These are phyloP conservation scores for Aspergillus cavernicola DNA, from an alignment of 495 filamentous ascomycete genomes.

Conservation along the genomic window DNA sequence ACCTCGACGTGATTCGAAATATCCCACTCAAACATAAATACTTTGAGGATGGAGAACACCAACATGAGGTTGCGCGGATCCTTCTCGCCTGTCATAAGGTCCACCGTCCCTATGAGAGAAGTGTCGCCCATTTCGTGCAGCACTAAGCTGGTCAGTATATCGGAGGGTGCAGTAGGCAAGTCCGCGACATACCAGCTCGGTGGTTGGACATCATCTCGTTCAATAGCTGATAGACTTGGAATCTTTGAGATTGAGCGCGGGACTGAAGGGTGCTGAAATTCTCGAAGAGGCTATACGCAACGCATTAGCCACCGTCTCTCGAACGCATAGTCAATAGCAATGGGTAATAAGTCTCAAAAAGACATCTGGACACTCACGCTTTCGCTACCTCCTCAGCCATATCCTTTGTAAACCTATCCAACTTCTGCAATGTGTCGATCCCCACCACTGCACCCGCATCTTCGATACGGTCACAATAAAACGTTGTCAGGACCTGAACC, in stretches of 20 bases:
- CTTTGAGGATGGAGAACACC: slow-evolving; percentile 68
- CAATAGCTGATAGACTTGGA: slow-evolving; percentile 60
- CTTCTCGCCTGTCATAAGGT: slow-evolving; percentile 71
- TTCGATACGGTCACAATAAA: slow-evolving; percentile 59
- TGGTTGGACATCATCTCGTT: slow-evolving; percentile 64
- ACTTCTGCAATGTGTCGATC: slow-evolving; percentile 42
- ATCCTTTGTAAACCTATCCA: slow-evolving; percentile 47
- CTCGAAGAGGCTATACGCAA: slow-evolving; percentile 38
- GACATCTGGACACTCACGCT: slow-evolving; percentile 49
- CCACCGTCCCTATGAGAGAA: slow-evolving; percentile 60
- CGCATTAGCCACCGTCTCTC: not conserved
- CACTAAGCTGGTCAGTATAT: slow-evolving; percentile 29
- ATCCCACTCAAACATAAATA: slow-evolving; percentile 72
- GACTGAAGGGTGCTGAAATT: slow-evolving; percentile 57
- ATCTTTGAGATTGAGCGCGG: slow-evolving; percentile 58
- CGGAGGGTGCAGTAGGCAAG: not conserved
- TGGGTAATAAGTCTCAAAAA: not conserved
- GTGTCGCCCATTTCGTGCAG: slow-evolving; percentile 53
- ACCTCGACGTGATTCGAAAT: slow-evolving; percentile 61
- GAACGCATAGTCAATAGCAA: not conserved
- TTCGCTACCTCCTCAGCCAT: slow-evolving; percentile 45
- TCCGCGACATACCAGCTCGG: slow-evolving; percentile 49
- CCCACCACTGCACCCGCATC: slow-evolving; percentile 55
- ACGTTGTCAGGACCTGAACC: slow-evolving; percentile 55
- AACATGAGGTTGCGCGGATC: slow-evolving; percentile 77